phyloP scores from a whole-genome alignment of 495 filamentous ascomycete genomes.

The Talaromyces proteolyticus region DNA sequence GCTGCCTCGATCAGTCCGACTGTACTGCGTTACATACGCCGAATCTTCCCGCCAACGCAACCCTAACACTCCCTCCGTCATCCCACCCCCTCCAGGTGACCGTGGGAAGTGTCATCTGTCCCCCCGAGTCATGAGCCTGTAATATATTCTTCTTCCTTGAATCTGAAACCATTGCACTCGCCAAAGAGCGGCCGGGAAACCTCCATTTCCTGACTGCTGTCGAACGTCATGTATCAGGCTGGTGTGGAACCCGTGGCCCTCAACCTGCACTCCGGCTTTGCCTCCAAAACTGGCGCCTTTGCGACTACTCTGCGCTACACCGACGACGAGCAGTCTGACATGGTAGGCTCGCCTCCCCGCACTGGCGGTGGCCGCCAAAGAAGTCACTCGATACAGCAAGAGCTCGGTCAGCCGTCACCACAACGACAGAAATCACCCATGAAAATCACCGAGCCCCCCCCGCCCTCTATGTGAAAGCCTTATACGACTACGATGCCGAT shows the following conservation, averaged over 20 bases:
- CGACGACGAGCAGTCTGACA: constrained; percentile 4
- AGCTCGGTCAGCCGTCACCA: constrained; percentile 13
- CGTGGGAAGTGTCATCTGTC: background rate
- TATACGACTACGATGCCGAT: constrained; percentile 97
- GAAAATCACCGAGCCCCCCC: constrained; percentile 50
- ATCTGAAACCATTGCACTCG: background rate
- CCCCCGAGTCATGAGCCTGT: background rate
- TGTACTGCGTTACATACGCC: background rate
- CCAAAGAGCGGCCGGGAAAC: background rate
- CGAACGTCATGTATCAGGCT: constrained; percentile 4
- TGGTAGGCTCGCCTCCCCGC: constrained; percentile 1
- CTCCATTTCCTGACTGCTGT: background rate
- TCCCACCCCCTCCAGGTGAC: background rate
- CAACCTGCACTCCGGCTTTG: constrained; percentile 4
- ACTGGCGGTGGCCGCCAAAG: constrained; percentile 3
- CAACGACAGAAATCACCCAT: constrained; percentile 23
- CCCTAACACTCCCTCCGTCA: background rate
- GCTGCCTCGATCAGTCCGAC: too few species aligned
- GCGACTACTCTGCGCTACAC: constrained; percentile 6
- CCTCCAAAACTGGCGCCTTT: constrained; percentile 4
- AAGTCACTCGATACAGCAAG: constrained; percentile 6
- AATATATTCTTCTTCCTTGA: background rate
- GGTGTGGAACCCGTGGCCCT: constrained; percentile 8
- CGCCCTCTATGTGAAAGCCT: constrained; percentile 89
- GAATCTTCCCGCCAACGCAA: background rate